Base-by-base conservation (phyloP, 352 stramenopile genomes). In the Globisporangium takayamanum region DNA sequence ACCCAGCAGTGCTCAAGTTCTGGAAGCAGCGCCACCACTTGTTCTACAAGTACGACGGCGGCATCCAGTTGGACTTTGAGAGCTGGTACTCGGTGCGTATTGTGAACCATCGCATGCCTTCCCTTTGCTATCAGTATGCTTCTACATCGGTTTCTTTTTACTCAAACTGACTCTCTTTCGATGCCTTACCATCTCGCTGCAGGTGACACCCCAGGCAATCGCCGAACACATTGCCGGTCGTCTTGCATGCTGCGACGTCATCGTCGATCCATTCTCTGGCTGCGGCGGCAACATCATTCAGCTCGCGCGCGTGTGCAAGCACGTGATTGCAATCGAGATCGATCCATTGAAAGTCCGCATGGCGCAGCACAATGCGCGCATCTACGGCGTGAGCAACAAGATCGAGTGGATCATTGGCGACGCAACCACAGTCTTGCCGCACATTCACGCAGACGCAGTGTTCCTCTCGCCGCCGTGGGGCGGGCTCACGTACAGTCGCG, bases 201-300 rank as follows among this genome's bases (percentile, higher is more conserved):
- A 87, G 77, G 87, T 98, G 5, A 98, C 92, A 0, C 93, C 93
- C 26, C 84, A 98, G 73, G 70, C 70, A 8, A 95, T 98, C 50
- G 88, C 92, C 16, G 69, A 87, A 53, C 72, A 97, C 55, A 91
- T 96, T 55, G 92, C 92, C 1, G 63, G 72, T 63, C 87, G 92
- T 12, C 76, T 87, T 18, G 60, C 69, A 18, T 94, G 83, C 30
- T 36, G 8, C 55, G 84, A 94, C 59, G 67, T 97, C 26, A 74
- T 97, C 1, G 76, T 98, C 7, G 93, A 98, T 54, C 80, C 88
- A 16, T 98, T 98, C 62, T 84, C 89, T 18, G 93, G 93, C 4
- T 97, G 90, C 54, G 93, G 93, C 12, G 93, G 93, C 30, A 98
- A 98, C 65, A 84, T 91, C 16, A 97, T 98, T 62, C 91, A 98